Base-by-base conservation (phyloP, 768 basidiomycete species). In the Tylopilus subfusipes region DNA sequence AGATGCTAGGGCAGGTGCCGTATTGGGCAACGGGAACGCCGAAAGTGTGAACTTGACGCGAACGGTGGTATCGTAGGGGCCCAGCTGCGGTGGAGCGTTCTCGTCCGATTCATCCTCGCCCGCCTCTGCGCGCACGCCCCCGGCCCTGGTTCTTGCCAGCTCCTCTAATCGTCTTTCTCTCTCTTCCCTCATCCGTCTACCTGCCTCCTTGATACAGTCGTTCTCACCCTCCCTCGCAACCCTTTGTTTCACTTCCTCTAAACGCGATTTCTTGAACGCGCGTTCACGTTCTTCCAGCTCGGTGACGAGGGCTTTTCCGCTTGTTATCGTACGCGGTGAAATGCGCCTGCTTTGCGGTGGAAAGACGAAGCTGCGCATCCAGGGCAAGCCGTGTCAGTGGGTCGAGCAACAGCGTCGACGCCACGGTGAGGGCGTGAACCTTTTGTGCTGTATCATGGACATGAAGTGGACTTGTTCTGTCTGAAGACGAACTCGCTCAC, bases 401-500 rank as follows among this genome's bases (percentile, higher is more conserved):
- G 62, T 93, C 91, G 53, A 92, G 84, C 8, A 93, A 75, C 2
- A 91, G 76, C 66, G 91, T 85, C 62, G 90, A 88, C 0, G 90
- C 88, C 55, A 83, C 82, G 52, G 86, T 92, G 46, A 93, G 80
- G 52, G 88, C 88, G 65, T 93, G 90, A 64, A 93, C 92, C 66
- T 90, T 88, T 52, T 84, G 79, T 2, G 87, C 87, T 38, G 4
- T 44, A 1, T n/a, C 22, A 42, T 59, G 19, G 16, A 21, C 21
- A 40, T 40, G 38, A 54, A 36, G n/a, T 25, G 25, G 12, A 29
- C 48, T n/a, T n/a, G 30, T 29, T 36, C 9, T 42, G 4, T 30
- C n/a, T n/a, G 10, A 16, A 30, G 13, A 31, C 21, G 61, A 22
- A 21, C 22, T 1, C 1, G 2, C 65, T 45, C 30, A 83, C 87